Conservation (phyloP, 2,329 filamentous ascomycete species). For the Fusarium tupiense region DNA sequence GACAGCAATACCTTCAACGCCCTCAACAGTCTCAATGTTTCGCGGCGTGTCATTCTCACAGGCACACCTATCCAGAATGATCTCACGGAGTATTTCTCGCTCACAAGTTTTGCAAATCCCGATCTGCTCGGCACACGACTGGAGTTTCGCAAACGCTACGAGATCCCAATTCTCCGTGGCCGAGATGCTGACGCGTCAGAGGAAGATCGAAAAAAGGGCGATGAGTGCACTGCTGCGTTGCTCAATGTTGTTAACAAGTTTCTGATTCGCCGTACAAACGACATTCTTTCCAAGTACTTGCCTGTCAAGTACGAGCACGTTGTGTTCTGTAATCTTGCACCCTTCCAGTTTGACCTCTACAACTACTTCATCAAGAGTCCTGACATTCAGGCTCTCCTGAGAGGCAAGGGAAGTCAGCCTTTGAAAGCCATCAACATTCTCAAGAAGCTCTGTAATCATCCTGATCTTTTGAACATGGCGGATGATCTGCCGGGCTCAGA, state of each 20-base stretch:
- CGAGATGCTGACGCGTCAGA: constrained; percentile 91
- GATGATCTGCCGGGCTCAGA: constrained; percentile 90
- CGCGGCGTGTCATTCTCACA: constrained; percentile 90
- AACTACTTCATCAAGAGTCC: constrained; percentile 97
- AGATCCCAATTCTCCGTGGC: constrained; percentile 90
- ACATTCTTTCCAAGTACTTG: constrained; percentile 96
- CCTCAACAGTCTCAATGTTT: constrained; percentile 89
- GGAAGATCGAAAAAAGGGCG: constrained; percentile 81
- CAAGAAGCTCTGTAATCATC: constrained; percentile 99
- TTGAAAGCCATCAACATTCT: constrained; percentile 96
- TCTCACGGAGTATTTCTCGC: constrained; percentile 94
- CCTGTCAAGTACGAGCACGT: constrained; percentile 99
- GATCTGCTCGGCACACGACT: constrained; percentile 86
- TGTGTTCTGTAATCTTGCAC: constrained; percentile 94
- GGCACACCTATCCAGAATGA: constrained; percentile 99
- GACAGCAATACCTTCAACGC: constrained; percentile 96
- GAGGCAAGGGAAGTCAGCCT: constrained; percentile 94
- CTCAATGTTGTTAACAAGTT: constrained; percentile 94
- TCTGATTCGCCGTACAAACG: constrained; percentile 96
- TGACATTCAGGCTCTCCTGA: constrained; percentile 89
- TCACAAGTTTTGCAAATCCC: constrained; percentile 97
- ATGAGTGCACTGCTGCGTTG: constrained; percentile 83
- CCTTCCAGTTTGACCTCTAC: constrained; percentile 93
- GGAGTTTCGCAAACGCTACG: constrained; percentile 94
- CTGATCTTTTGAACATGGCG: constrained; percentile 85